phyloP scores from a whole-genome alignment of 2,329 filamentous ascomycete species.

The Ophiostoma piceae region DNA sequence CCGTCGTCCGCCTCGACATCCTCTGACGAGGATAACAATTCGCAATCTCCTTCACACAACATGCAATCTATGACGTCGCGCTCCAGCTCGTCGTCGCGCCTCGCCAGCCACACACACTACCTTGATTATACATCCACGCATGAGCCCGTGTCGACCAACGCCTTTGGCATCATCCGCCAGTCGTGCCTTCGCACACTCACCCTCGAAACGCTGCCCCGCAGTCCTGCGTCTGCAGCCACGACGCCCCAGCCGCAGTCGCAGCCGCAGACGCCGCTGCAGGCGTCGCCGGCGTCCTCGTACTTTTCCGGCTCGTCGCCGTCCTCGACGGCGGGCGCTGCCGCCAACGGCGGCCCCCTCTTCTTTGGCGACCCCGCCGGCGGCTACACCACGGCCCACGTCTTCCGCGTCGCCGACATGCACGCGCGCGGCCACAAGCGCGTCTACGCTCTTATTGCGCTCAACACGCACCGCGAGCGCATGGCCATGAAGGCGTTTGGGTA shows the following conservation, averaged over 20 bases:
- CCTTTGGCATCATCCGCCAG: constrained; percentile 61
- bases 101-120: constrained; percentile 54
- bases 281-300: constrained; percentile 18
- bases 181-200: constrained; percentile 63
- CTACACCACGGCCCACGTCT: constrained; percentile 66
- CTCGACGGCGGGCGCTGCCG: constrained; percentile 46
- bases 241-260: constrained; percentile 28
- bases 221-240: constrained; percentile 34
- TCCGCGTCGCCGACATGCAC: constrained; percentile 62
- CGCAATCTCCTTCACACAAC: constrained; percentile 17
- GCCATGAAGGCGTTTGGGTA: constrained; percentile 63
- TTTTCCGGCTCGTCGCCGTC: constrained; percentile 37
- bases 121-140: constrained; percentile 65
- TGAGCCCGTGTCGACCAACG: constrained; percentile 55
- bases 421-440: constrained; percentile 64
- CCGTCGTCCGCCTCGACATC: constrained; percentile 40
- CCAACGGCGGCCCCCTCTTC: constrained; percentile 61
- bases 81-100: constrained; percentile 45
- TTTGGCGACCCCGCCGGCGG: constrained; percentile 61
- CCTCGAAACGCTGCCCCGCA: constrained; percentile 59
- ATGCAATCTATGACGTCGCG: constrained; percentile 45
- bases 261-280: constrained; percentile 30
- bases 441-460: constrained; percentile 62
- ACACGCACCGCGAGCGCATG: constrained; percentile 58
- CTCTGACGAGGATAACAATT: constrained; percentile 46